Evolutionary conservation across 192 early-diverging fungal genomes (phyloP).

Genomic region (Backusella tuberculispora): DNA sequence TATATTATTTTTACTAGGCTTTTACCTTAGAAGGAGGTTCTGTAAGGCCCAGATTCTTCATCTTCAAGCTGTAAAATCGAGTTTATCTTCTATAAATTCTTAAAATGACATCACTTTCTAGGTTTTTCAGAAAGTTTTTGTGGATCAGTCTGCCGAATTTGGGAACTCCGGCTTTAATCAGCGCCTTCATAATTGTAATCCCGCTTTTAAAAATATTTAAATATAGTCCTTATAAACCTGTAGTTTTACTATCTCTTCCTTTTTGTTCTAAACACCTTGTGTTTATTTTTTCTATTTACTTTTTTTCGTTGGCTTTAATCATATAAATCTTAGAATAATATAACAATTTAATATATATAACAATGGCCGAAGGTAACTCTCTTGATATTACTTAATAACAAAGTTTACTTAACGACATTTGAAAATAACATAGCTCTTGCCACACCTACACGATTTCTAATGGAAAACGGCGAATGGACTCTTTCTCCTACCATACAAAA

Average conservation of each 20-base stretch:
- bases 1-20: background rate
- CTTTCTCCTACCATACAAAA: slow-evolving; percentile 3
- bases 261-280: background rate
- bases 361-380: slow-evolving; percentile 1
- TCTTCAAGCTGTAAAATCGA: background rate
- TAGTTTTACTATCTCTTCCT: background rate
- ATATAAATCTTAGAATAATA: background rate
- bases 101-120: background rate
- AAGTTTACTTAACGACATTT: background rate
- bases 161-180: background rate
- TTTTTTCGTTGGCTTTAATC: background rate
- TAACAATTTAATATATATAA: background rate
- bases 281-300: background rate
- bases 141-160: background rate
- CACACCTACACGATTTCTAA: slow-evolving; percentile 22
- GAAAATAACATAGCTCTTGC: background rate
- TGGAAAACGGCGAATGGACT: slow-evolving; percentile 34
- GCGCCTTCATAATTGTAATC: background rate
- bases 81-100: background rate
- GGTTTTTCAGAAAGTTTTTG: background rate
- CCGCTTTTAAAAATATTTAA: background rate
- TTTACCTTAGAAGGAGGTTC: background rate
- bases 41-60: background rate
- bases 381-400: background rate
- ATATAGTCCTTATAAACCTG: background rate